Evolutionary conservation across 73 alveolate species (phyloP), one percentile per base, ranked within the genome.

Genomic region (Breviolum minutum): DNA sequence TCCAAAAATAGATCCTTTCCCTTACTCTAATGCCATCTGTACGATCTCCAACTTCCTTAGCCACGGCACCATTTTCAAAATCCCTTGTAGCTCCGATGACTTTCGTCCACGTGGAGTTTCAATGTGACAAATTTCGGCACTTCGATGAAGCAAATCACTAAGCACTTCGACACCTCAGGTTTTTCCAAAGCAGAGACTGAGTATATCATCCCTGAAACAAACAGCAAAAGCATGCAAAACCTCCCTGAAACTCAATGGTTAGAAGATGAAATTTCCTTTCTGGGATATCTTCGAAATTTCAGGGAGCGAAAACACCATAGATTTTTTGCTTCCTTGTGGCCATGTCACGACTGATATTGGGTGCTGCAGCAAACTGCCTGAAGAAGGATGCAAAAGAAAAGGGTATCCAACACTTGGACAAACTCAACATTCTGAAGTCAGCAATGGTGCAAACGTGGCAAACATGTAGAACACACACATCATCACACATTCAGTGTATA

Each of bases 361-460:
- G 97, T 29, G 97, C 97, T 19, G 97, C 76, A 11, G 97, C 97
- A 30, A 91, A 91, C 66, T 91, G 97, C 97, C 96, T 89, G 22
- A 14, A 40, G 3, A 40, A 26, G 19, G 40, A 79, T 8, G 32
- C 16, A 74, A 74, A 11, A 74, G n/a, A 26, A 29, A 48, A 74
- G 84, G 29, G 26, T 16, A 24, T 6, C 79, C 79, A 19, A 2
- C 83, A n/a, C n/a, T n/a, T n/a, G n/a, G n/a, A n/a, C n/a, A n/a
- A n/a, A n/a, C n/a, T n/a, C n/a, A 14, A 12, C 24, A 29, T 11
- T 26, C 13, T 40, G 54, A 40, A 40, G 54, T 40, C 54, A 40
- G 54, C 54, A 40, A 40, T 40, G 54, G 54, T 40, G 0, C 54
- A 40, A 40, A 40, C 54, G 3, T 40, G 54, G 54, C 54, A 40